Evolutionary conservation across 2,329 filamentous ascomycete genomes (phyloP).

Genomic region (Ambrosiella beaveri): DNA sequence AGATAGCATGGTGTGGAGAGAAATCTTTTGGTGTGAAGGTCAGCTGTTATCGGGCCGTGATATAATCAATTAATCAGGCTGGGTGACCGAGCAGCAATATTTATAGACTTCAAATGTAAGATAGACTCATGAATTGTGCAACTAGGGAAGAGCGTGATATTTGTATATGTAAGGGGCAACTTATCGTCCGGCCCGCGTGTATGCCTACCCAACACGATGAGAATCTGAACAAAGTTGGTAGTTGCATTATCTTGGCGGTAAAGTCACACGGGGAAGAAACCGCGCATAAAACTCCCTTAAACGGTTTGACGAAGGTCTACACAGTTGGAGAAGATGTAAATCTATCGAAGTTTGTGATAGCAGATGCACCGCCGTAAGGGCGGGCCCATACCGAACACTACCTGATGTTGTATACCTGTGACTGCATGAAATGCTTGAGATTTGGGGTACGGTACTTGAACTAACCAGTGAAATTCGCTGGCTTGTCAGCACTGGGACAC

Average conservation of each 20-base stretch:
- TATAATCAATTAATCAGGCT: no score
- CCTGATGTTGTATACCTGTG: background rate
- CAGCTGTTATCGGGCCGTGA: no score
- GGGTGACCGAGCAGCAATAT: background rate
- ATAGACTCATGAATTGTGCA: background rate
- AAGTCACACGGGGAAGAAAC: background rate
- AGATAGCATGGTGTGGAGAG: background rate
- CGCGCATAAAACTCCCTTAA: background rate
- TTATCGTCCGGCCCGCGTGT: background rate
- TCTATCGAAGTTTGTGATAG: background rate
- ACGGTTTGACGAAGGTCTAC: background rate
- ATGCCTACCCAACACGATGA: background rate
- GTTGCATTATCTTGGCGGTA: background rate
- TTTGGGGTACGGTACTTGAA: background rate
- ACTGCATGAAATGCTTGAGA: background rate
- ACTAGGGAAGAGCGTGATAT: background rate
- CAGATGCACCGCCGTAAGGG: background rate
- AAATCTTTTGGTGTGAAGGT: no score
- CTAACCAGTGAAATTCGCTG: background rate
- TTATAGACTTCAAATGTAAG: background rate
- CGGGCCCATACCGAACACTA: background rate
- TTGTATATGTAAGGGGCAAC: background rate
- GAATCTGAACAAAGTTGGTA: conserved; percentile 1
- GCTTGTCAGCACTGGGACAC: background rate
- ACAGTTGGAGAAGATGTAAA: background rate